Evolutionary conservation across 179 eudicot genomes (phyloP), one percentile per base, ranked within the genome.

Genomic region (Beta corolliflora): DNA sequence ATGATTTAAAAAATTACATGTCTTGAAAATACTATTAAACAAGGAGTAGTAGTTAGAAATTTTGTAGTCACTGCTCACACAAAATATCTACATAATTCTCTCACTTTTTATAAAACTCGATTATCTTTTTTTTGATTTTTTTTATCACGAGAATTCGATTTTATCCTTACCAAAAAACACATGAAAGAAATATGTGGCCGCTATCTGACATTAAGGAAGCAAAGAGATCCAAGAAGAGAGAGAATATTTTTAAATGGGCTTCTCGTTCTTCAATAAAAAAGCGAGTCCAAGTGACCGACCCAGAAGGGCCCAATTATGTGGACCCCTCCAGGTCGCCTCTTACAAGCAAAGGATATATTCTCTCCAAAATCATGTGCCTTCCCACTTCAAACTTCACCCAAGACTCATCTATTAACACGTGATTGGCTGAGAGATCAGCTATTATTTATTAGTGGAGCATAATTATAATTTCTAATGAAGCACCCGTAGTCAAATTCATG

Each of bases 331-430:
- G 55, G 56, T 75, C 53, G 67, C 84, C 64, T 81, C 82, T 50
- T 78, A 61, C 87, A 81, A 85, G 87, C 84, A 85, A 85, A 31
- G 87, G 80, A 85, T 85, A 85, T 85, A 79, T 81, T 78, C 87
- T 58, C 80, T 59, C 76, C 54, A 5, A 54, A 46, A 60, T 68
- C 87, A 81, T 84, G 84, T 81, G 84, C 78, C 87, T 75, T 54
- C 63, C 82, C 82, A 73, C 76, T 76, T 46, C 31, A 21, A 7
- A 36, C 14, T 7, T 12, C 29, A 36, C 14, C n/a, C 10, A 19
- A 16, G 9, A 7, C 46, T 41, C 53, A 1, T 53, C 16, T 61
- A 53, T 82, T 78, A 83, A 6, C 79, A 79, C 58, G 77, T 81
- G 84, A 81, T 81, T 59, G 60, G 77, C 55, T 81, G 75, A 1